Percentiles rank a stretch among this genome's conserved stretches.
phyloP scores from a whole-genome alignment of 129 eudicot genomes.

The Pulicaria dysenterica region DNA sequence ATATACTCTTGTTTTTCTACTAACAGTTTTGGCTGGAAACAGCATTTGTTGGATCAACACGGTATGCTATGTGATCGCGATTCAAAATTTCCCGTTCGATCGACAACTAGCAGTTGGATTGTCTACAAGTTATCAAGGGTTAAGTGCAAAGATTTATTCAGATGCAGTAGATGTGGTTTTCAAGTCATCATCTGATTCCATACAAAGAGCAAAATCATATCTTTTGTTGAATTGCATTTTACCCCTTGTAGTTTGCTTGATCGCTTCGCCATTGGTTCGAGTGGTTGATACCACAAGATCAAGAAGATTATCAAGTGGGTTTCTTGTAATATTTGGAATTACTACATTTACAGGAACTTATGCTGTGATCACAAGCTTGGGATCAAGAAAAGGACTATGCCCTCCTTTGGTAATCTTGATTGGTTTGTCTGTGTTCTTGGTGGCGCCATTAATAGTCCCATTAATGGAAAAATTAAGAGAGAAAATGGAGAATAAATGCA shows the following conservation, averaged over 20 bases:
- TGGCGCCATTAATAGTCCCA: conserved; percentile 62
- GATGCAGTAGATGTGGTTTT: conserved; percentile 52
- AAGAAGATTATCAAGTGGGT: conserved; percentile 52
- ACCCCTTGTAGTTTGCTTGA: conserved; percentile 61
- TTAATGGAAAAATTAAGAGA: conserved; percentile 56
- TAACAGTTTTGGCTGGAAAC: conserved; percentile 74
- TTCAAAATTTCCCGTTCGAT: conserved; percentile 72
- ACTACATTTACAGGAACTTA: conserved; percentile 62
- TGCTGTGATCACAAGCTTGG: conserved; percentile 59
- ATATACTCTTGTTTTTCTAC: conserved; percentile 54
- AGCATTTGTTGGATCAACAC: conserved; percentile 95
- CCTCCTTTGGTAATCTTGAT: conserved; percentile 32
- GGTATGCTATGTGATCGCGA: conserved; percentile 66
- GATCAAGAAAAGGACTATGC: conserved; percentile 7
- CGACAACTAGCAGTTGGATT: conserved; percentile 69
- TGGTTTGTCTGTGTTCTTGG: conserved; percentile 52
- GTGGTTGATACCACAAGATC: conserved; percentile 33
- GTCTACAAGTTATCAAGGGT: conserved; percentile 73
- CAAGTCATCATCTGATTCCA: conserved; percentile 11
- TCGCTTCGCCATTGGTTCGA: conserved; percentile 51
- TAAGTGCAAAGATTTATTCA: conserved; percentile 70
- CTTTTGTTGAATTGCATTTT: conserved; percentile 66
- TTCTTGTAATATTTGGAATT: conserved; percentile 46
- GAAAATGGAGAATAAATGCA: conserved; percentile 49
- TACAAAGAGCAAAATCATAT: conserved; percentile 46